Evolutionary conservation across 2,329 filamentous ascomycete genomes (phyloP), one percentile per base, ranked within the genome.

Genomic region (Colletotrichum tanaceti): DNA sequence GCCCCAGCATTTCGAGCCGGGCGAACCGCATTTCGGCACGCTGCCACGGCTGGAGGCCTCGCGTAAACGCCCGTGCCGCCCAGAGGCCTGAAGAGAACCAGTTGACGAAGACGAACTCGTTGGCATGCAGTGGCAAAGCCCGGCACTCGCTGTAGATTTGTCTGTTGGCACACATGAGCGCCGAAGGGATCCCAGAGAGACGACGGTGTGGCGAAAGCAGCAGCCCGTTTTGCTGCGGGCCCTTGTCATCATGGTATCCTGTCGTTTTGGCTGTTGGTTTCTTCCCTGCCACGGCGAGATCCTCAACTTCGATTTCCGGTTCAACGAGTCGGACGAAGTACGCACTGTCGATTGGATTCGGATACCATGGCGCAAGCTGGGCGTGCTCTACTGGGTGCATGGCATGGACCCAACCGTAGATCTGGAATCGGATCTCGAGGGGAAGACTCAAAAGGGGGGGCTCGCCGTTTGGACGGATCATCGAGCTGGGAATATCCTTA

Each of bases 41-140:
- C 76, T 86, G 83, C 84, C 84, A 86, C 3, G 75, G 71, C 41
- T 64, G 61, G 28, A 83, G 72, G 2, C 72, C 72, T 16, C 74
- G 70, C 1, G 78, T 75, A 62, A 84, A 81, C 0, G 75, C 74
- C 10, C 77, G 72, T 0, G 82, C 83, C 0, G 82, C 78, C 72
- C 79, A 79, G 4, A 84, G 72, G 0, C 83, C 84, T 16, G 81
- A 82, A 14, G 79, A 77, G 73, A 83, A 83, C 79, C 81, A 82
- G 50, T 81, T 81, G 44, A 80, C 75, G 68, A 84, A 86, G 28
- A 79, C 78, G 65, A 85, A 85, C 59, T 84, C 82, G 73, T 83
- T 84, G 24, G 73, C 66, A 9, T 73, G 71, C 70, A 83, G 84
- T 2, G 84, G 81, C 2, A 84, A 32, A 0, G 65, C 20, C 4